Conservation (phyloP, 148 eudicot species). For the Silene latifolia region DNA sequence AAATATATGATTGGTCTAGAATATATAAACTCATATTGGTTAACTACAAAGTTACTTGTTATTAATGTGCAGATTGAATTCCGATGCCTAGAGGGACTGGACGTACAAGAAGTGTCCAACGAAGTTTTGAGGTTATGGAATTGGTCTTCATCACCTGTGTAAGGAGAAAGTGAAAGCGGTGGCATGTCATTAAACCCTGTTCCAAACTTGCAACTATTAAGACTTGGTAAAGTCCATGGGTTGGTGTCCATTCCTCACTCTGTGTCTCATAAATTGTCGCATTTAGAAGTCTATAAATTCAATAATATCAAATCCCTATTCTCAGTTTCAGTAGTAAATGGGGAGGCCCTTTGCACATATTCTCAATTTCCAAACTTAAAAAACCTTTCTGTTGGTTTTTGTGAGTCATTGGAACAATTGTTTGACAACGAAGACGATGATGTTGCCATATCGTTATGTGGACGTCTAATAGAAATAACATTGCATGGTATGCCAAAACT, state of each 20-base stretch:
- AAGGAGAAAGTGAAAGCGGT: too few species aligned
- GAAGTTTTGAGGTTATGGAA: too few species aligned
- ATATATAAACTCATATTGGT: too few species aligned
- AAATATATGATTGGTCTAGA: too few species aligned
- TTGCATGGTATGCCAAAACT: neutral
- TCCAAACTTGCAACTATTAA: too few species aligned
- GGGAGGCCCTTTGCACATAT: neutral
- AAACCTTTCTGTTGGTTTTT: neutral
- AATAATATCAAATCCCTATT: neutral
- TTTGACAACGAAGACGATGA: neutral
- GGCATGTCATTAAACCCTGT: too few species aligned
- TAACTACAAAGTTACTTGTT: neutral
- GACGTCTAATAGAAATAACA: neutral
- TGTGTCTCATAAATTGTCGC: neutral
- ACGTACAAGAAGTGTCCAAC: too few species aligned
- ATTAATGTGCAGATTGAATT: constrained; percentile 9
- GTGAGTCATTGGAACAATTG: neutral
- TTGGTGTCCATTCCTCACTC: neutral
- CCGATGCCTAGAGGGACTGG: too few species aligned
- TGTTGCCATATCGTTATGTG: neutral
- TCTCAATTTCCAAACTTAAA: neutral
- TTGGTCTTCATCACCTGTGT: too few species aligned
- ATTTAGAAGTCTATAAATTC: neutral
- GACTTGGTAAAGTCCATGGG: neutral
- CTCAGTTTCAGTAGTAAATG: neutral